Conservation (phyloP, 805 yeast species). For the Barnettozyma siamensis region DNA sequence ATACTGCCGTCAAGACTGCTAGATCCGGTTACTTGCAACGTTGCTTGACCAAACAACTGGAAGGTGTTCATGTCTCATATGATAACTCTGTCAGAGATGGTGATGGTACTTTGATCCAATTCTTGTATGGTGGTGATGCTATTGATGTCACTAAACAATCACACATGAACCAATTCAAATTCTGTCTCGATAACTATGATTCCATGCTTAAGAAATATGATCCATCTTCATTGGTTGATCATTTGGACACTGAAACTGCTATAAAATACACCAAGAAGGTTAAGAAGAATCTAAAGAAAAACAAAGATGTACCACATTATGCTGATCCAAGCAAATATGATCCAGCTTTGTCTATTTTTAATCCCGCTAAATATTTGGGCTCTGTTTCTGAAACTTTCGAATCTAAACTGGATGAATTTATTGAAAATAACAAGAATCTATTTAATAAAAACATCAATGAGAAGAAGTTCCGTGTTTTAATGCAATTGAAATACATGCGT, state of each 20-base stretch:
- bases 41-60: constrained; percentile 95
- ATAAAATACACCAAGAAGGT: constrained; percentile 75
- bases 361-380: constrained; percentile 88
- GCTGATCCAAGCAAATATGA: constrained; percentile 64
- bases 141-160: constrained; percentile 92
- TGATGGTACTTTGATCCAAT: constrained; percentile 90
- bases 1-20: constrained; percentile 98
- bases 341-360: constrained; percentile 79
- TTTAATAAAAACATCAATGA: constrained; percentile 55
- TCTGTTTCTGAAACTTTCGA: constrained; percentile 89
- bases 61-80: constrained; percentile 91
- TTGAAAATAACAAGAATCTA: constrained; percentile 46
- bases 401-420: constrained; percentile 66
- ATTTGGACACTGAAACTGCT: constrained; percentile 82
- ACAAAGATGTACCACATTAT: constrained; percentile 56
- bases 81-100: constrained; percentile 95
- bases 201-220: constrained; percentile 81
- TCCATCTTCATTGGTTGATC: constrained; percentile 66
- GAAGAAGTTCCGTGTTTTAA: constrained; percentile 88
- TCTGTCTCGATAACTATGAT: constrained; percentile 88
- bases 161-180: constrained; percentile 86
- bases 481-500: constrained; percentile 98
- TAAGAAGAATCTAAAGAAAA: constrained; percentile 64
- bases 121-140: constrained; percentile 96
- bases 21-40: constrained; percentile 98